Conservation (phyloP, 1,139 yeast species). For the Hyphopichia wangnamkhiaoensis region DNA sequence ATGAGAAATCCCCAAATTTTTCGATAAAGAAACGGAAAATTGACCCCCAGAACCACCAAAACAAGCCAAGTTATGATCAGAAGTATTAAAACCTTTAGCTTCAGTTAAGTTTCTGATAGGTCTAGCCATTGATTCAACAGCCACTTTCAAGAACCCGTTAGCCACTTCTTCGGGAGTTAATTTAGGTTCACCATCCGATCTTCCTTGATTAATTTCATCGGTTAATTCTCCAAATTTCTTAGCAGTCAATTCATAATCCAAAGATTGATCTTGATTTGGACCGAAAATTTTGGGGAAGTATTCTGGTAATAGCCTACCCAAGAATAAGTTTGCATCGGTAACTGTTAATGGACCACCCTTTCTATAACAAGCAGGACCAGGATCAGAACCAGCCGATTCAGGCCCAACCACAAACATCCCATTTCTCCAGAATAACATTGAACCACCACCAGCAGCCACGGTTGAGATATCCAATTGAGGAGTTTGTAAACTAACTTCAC, state of each 20-base stretch:
- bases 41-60: slow-evolving; percentile 54
- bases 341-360: slow-evolving; percentile 51
- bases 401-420: slow-evolving; percentile 52
- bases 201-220: slow-evolving; percentile 27
- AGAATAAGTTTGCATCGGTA: slow-evolving; percentile 46
- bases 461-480: slow-evolving; percentile 50
- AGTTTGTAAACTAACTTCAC: slow-evolving; percentile 44
- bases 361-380: slow-evolving; percentile 49
- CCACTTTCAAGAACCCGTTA: slow-evolving; percentile 44
- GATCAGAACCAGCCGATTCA: slow-evolving; percentile 49
- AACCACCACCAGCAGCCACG: slow-evolving; percentile 52
- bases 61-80: slow-evolving; percentile 45
- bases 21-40: slow-evolving; percentile 41
- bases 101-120: slow-evolving; percentile 48
- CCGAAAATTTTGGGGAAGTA: slow-evolving; percentile 47
- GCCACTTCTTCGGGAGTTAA: slow-evolving; percentile 45
- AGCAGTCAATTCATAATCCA: slow-evolving; percentile 34
- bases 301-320: slow-evolving; percentile 43
- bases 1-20: slow-evolving; percentile 36
- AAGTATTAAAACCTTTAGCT: slow-evolving; percentile 42
- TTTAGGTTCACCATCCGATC: slow-evolving; percentile 15
- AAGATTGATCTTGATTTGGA: slow-evolving; percentile 40
- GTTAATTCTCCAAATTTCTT: slow-evolving; percentile 35
- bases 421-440: slow-evolving; percentile 46
- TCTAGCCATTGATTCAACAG: slow-evolving; percentile 49